A percentile compares a stretch with the other conserved stretches of the same genome.
Evolutionary conservation across 345 rosid species (phyloP).

Genomic region (Geranium brycei): DNA sequence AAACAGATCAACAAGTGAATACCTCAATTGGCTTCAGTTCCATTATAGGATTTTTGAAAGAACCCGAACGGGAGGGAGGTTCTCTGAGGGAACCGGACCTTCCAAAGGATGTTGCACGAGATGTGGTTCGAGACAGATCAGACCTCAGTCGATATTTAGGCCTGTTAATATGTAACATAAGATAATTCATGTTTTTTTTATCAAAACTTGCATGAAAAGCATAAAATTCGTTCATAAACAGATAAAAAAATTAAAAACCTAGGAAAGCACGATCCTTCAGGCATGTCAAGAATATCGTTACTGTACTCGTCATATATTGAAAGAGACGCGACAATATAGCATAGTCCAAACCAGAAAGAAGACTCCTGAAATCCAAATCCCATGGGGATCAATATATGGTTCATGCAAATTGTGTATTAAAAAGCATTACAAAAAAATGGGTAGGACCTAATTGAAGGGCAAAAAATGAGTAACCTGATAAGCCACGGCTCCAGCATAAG

Average conservation of each 20-base stretch:
- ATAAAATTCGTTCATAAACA: conserved; percentile 1
- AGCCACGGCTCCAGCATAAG: conserved; percentile 67
- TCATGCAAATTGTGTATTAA: not conserved
- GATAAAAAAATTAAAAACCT: conserved; percentile 26
- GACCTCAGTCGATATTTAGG: conserved; percentile 34
- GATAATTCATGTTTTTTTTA: not conserved
- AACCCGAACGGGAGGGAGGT: conserved; percentile 33
- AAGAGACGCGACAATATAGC: conserved; percentile 59
- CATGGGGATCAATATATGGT: not conserved
- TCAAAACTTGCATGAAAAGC: not conserved
- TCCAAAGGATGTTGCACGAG: conserved; percentile 30
- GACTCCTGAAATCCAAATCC: conserved; percentile 47
- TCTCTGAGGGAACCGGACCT: conserved; percentile 36
- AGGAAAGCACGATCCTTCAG: conserved; percentile 86
- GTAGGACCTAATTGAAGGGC: not conserved
- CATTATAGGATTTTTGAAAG: conserved; percentile 36
- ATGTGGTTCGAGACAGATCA: conserved; percentile 19
- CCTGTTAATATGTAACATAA: conserved; percentile 24
- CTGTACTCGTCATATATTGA: conserved; percentile 90
- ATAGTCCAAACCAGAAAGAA: conserved; percentile 72
- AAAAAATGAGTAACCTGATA: conserved; percentile 42
- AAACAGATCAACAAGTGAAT: not conserved
- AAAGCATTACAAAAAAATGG: no score
- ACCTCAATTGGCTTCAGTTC: conserved; percentile 84
- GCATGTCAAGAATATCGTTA: conserved; percentile 78